Evolutionary conservation across 305 asterid species (phyloP), one percentile per base, ranked within the genome.

Genomic region (Fraxinus paxiana): DNA sequence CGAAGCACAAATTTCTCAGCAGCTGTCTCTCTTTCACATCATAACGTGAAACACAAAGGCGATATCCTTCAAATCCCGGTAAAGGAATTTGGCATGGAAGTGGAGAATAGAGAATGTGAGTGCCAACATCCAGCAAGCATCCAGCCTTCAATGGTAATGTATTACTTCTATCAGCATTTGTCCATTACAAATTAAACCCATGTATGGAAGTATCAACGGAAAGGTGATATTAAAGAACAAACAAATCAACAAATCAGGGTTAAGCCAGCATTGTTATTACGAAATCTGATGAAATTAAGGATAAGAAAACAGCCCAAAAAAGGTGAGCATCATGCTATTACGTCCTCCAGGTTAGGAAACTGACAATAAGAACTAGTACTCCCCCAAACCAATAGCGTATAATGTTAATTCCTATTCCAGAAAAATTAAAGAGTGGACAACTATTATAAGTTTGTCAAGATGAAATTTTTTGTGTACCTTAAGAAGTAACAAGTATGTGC

Each of bases 91-190:
- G 87, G 91, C 99, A 94, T 73, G 90, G 88, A 76, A 96, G 98
- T 80, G 99, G 99, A 84, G 97, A 89, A 88, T 91, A 96, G 80
- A 94, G 92, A 74, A 96, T 84, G 90, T 94, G 98, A 84, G 97
- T 87, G 88, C 86, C 86, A 86, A 93, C 90, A 86, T 94, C 96
- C 88, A 92, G 92, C 91, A 92, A 86, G 87, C 82, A 82, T 20
- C 92, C 97, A 83, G 89, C 97, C 99, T 96, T 82, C 93, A 91
- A 88, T 7, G 82, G 72, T 70, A 87, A 84, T 67, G 76, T 77
- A 34, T 67, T 38, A 83, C 28, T 81, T 30, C 33, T 72, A 82
- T 91, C 77, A 90, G 88, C 72, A 77, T 69, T 78, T 78, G 71
- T 54, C 41, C 38, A 35, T 79, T 75, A 77, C 54, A 67, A 63